Base-by-base conservation (phyloP, 108 stramenopile species). In the Fragilariopsis cylindrus region DNA sequence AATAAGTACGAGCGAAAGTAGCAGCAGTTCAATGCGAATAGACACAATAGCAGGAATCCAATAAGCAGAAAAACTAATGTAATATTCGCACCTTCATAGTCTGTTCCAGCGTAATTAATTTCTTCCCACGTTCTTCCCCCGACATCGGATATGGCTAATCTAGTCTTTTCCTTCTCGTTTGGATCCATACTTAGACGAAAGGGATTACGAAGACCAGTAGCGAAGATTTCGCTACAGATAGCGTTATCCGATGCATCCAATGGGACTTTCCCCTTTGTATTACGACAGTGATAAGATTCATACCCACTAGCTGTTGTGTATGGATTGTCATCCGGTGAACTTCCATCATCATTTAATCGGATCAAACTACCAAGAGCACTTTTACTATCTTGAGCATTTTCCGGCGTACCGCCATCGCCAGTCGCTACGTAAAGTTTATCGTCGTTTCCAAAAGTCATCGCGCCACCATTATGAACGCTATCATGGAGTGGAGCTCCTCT, bases 361-460 rank as follows among this genome's bases (percentile, higher is more conserved):
- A 81, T 13, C 7, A 81, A 50, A 13, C 8, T 73, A 40, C 75
- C 80, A 21, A 44, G 45, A 16, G 52, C 7, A 30, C 54, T 68
- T 13, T 39, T 66, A 9, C 41, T 56, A 71, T 65, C 50, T 56
- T 73, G 72, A 4, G 48, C 16, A 41, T 65, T 60, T 13, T 44
- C 45, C 40, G n/a, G 43, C 13, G n/a, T 16, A 5, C 72, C 72
- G 5, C 57, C 53, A 55, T 79, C 72, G 21, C 78, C 72, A 41
- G 49, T 64, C n/a, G 76, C 60, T n/a, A 81, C 41, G 15, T 73
- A 81, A 19, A 81, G 46, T 15, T 73, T 72, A 13, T 76, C 76
- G 49, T 81, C 80, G 16, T 81, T 81, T 19, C 80, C 80, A 68
- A 76, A 81, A 16, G 46, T 7, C 18, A 81, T 73, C 16, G 54